These are phyloP conservation scores for Sanghuangporus weigelae DNA, from an alignment of 1,284 basidiomycete genomes.

Conservation along the genomic window DNA sequence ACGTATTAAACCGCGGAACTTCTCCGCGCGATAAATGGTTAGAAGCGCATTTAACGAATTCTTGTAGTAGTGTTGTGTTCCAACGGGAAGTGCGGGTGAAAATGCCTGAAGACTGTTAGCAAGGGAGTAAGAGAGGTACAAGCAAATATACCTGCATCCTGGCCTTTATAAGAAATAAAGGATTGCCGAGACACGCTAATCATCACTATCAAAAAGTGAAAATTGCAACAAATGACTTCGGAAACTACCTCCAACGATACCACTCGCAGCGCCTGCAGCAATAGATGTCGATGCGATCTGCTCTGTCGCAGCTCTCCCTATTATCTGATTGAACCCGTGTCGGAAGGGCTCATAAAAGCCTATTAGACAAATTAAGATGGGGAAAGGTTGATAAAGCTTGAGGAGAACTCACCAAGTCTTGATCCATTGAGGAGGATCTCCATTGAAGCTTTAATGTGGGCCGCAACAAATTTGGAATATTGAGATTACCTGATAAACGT, in stretches of 20 bases:
- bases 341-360: slow-evolving; percentile 96
- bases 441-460: slow-evolving; percentile 5
- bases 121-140: background rate
- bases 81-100: slow-evolving; percentile 90
- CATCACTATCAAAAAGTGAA: background rate
- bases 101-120: slow-evolving; percentile 60
- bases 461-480: background rate
- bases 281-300: slow-evolving; percentile 73
- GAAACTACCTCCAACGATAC: slow-evolving; percentile 76
- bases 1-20: slow-evolving; percentile 75
- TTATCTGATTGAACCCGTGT: slow-evolving; percentile 58
- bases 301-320: slow-evolving; percentile 61
- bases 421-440: slow-evolving; percentile 93
- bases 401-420: slow-evolving; percentile 65
- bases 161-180: slow-evolving; percentile 94
- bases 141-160: slow-evolving; percentile 76
- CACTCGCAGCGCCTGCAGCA: slow-evolving; percentile 83
- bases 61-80: slow-evolving; percentile 89
- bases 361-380: slow-evolving; percentile 26
- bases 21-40: slow-evolving; percentile 77
- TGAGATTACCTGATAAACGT: slow-evolving; percentile 77
- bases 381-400: too few species aligned
- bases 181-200: slow-evolving; percentile 84
- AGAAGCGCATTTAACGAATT: slow-evolving; percentile 75
- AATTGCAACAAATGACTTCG: background rate